A percentile compares a stretch with the other conserved stretches of the same genome.
Conservation (phyloP, 75 land plant genomes). For the Cryptomeria japonica region DNA sequence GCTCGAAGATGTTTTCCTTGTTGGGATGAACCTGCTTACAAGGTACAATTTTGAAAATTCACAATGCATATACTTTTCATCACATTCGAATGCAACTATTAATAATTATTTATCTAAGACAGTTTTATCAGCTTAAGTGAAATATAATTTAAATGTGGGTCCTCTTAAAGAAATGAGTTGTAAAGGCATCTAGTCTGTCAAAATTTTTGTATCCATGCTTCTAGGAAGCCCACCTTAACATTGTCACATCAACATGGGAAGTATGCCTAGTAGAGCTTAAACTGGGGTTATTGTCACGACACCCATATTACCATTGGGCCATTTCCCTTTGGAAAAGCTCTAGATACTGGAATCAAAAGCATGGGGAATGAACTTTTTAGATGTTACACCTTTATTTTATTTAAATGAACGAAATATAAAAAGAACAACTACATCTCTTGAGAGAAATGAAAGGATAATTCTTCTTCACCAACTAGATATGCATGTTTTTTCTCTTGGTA, state of each 20-base stretch:
- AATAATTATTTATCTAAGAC: too few relatives aligned
- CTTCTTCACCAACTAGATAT: background rate
- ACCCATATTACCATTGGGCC: background rate
- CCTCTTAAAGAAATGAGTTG: background rate
- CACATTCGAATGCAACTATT: too few relatives aligned
- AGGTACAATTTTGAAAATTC: constrained; percentile 40
- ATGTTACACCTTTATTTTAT: background rate
- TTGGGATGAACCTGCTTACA: constrained; percentile 97
- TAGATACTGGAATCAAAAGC: background rate
- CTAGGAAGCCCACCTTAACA: background rate
- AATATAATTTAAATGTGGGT: background rate
- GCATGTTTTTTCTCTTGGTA: background rate
- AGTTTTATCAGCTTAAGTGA: too few relatives aligned
- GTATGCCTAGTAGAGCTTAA: background rate
- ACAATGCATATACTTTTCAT: too few relatives aligned
- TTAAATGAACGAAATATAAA: background rate
- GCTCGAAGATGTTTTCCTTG: constrained; percentile 96
- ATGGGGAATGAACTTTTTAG: background rate
- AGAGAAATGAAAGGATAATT: background rate
- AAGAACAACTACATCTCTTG: background rate
- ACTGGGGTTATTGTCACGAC: background rate
- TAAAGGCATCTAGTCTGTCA: background rate
- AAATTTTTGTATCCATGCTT: background rate
- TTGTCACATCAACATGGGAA: too few relatives aligned
- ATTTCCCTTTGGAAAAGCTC: background rate